Percentiles rank a stretch among this genome's conserved stretches.
phyloP scores from a whole-genome alignment of 2,329 filamentous ascomycete genomes.

The Penicillium sp. region DNA sequence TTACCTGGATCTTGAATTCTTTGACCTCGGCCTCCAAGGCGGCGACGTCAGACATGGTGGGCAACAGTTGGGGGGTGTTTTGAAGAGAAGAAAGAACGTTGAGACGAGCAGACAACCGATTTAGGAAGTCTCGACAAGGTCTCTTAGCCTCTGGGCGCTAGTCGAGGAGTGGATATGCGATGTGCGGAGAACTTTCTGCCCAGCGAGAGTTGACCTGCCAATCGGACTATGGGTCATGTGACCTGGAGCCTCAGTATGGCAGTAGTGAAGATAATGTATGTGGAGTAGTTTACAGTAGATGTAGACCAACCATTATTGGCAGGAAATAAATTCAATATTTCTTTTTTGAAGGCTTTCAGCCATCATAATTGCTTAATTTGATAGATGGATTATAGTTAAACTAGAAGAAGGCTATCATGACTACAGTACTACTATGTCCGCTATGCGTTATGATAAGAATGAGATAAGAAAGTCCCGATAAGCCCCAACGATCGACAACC shows the following conservation, averaged over 20 bases:
- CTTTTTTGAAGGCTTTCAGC: background rate
- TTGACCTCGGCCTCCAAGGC: slow-evolving; percentile 59
- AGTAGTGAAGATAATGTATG: too few relatives aligned
- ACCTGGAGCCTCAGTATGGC: background rate
- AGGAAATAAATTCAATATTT: too few relatives aligned
- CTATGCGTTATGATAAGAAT: background rate
- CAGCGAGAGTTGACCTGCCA: background rate
- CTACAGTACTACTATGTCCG: too few relatives aligned
- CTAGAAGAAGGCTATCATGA: too few relatives aligned
- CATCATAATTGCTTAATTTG: background rate
- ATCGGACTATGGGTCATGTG: slow-evolving; percentile 6
- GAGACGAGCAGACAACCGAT: background rate
- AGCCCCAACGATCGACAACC: slow-evolving; percentile 4
- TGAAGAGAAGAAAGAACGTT: background rate
- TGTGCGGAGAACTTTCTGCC: slow-evolving; percentile 6
- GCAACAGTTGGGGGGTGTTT: background rate
- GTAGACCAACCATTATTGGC: too few relatives aligned
- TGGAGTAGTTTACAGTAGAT: too few relatives aligned
- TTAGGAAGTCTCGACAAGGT: background rate
- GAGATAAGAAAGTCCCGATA: background rate
- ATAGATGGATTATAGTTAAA: background rate
- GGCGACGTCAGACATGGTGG: slow-evolving; percentile 51
- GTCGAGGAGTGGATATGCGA: slow-evolving; percentile 10
- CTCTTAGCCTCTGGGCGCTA: slow-evolving; percentile 6
- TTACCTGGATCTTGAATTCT: slow-evolving; percentile 65